A percentile compares a stretch with the other conserved stretches of the same genome.
Evolutionary conservation across 495 filamentous ascomycete genomes (phyloP).

Genomic region (Talaromyces liani): DNA sequence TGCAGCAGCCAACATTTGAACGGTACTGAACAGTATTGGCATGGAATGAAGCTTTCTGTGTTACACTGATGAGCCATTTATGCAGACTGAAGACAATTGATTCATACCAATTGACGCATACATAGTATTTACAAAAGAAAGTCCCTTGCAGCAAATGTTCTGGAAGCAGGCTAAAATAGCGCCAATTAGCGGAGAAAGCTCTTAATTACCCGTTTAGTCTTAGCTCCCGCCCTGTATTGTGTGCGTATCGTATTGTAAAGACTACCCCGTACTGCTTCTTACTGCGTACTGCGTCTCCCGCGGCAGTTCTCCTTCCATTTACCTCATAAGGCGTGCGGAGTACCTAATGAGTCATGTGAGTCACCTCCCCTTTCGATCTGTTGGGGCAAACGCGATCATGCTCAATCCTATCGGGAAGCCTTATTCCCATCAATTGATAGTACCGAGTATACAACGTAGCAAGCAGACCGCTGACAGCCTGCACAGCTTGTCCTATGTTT

Average conservation of each 20-base stretch:
- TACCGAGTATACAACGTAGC: background rate
- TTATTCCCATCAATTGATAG: background rate
- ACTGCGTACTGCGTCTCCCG: constrained; percentile 1
- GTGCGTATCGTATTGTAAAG: background rate
- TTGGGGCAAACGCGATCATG: background rate
- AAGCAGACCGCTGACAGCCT: background rate
- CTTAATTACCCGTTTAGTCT: background rate
- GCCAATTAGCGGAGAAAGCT: background rate
- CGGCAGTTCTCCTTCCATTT: background rate
- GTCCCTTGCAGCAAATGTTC: background rate
- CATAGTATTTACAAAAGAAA: background rate
- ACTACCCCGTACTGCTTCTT: background rate
- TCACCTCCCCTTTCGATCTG: background rate
- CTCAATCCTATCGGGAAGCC: background rate
- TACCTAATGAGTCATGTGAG: background rate
- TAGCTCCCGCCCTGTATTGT: background rate
- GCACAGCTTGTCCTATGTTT: background rate
- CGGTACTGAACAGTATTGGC: too few relatives aligned
- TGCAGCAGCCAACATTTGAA: background rate
- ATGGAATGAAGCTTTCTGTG: background rate
- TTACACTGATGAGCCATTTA: background rate
- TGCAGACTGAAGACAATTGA: background rate
- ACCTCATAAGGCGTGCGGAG: background rate
- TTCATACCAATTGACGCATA: background rate
- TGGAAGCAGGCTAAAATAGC: background rate